Base-by-base conservation (phyloP, 2,329 filamentous ascomycete species). In the Penicillium sp. region DNA sequence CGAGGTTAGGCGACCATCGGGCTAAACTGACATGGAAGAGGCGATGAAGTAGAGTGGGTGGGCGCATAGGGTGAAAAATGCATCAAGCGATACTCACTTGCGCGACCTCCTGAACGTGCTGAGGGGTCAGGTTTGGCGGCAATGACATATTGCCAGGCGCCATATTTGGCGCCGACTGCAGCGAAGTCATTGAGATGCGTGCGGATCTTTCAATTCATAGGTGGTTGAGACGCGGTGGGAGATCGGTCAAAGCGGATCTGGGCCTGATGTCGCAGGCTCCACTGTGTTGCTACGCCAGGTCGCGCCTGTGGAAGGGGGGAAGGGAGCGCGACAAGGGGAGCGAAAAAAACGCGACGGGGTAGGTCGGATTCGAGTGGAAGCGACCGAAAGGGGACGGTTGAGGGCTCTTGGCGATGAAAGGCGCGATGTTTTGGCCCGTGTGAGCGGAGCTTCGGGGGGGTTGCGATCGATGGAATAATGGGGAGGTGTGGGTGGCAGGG, bases 41-140 rank as follows among this genome's bases (percentile, higher is more conserved):
- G 32, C 8, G 14, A 18, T 16, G 16, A 23, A 13, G 9, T 7
- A 39, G 29, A 37, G n/a, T 31, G 18, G 11, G 14, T 2, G 6
- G 23, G 10, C 17, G 14, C 6, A 25, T 32, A 18, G 26, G 22
- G 22, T 32, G 32, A 36, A 29, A 40, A 41, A 18, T 16, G 28
- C 32, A 30, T 26, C 12, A n/a, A 6, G 20, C 13, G 20, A 4
- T 26, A 51, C 62, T 51, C 61, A 73, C 70, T 54, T 67, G 61
- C 42, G 66, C 84, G 51, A 85, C 75, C 56, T 87, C 84, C 65
- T 89, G 84, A 28, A 88, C 76, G 61, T 87, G 80, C 57, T 87
- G 80, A 56, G 82, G 82, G 40, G 79, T 89, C 56, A 88, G 72
- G 61, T 80, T 80, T 23, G 74, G 69, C 38, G 80, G 75, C 61